A percentile compares a stretch with the other conserved stretches of the same genome.
Conservation (phyloP, 2,329 filamentous ascomycete genomes). For the Elsinoe ampelina region DNA sequence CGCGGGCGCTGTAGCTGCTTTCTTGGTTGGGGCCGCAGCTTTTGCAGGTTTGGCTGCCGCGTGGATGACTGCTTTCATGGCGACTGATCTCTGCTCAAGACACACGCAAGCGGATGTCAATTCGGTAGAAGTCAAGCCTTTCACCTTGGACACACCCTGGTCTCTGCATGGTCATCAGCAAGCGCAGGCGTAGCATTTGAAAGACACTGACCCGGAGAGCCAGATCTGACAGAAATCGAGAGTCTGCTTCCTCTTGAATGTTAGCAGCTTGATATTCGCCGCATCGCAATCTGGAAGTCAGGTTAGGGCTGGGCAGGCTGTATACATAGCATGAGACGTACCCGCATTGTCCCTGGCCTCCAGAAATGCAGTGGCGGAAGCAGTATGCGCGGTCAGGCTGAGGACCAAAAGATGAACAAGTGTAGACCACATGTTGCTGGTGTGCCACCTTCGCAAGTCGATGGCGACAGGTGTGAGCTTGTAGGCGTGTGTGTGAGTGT, state of each 20-base stretch:
- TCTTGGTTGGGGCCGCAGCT: neutral
- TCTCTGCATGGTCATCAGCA: neutral
- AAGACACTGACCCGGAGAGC: neutral
- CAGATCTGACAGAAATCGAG: neutral
- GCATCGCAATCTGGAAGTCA: neutral
- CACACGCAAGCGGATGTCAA: conserved; percentile 7
- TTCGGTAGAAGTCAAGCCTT: neutral
- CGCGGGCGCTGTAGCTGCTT: neutral
- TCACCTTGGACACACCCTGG: neutral
- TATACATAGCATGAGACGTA: too few relatives aligned
- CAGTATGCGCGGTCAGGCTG: too few relatives aligned
- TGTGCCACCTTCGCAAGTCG: too few relatives aligned
- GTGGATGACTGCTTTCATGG: neutral
- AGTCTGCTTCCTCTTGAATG: neutral
- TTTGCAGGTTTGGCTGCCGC: neutral
- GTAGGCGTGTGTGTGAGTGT: too few relatives aligned
- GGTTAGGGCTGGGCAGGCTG: neutral
- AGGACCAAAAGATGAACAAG: too few relatives aligned
- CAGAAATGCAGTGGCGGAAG: too few relatives aligned
- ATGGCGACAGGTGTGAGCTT: too few relatives aligned
- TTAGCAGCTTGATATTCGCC: neutral
- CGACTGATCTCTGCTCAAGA: neutral
- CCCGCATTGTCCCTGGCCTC: too few relatives aligned
- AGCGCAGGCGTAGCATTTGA: neutral
- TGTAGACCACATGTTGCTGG: too few relatives aligned